A percentile compares a stretch with the other conserved stretches of the same genome.
Evolutionary conservation across 768 basidiomycete species (phyloP).

Genomic region (Russula olivacea): DNA sequence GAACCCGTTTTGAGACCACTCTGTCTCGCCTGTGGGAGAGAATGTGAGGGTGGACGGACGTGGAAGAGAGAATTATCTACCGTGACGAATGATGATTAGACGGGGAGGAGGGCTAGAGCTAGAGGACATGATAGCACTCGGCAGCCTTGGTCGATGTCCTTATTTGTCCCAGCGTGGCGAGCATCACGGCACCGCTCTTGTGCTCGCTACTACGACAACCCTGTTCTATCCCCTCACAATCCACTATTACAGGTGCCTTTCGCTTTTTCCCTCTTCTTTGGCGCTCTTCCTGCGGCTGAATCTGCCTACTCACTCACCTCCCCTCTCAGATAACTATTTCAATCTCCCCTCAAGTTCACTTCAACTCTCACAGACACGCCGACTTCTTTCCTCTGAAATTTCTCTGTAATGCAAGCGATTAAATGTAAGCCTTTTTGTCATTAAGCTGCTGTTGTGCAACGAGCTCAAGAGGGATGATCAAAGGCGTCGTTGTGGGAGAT

Average conservation of each 20-base stretch:
- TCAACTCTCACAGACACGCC: slow-evolving; percentile 11
- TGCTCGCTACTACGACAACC: slow-evolving; percentile 7
- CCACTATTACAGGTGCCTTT: background rate
- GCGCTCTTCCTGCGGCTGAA: background rate
- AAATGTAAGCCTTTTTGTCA: slow-evolving; percentile 57
- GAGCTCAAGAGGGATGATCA: slow-evolving; percentile 30
- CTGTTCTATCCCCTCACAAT: background rate
- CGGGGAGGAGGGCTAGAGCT: slow-evolving; percentile 38
- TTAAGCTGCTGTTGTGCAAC: slow-evolving; percentile 9
- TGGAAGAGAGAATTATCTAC: slow-evolving; percentile 26
- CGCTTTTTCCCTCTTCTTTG: background rate
- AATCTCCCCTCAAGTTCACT: slow-evolving; percentile 4
- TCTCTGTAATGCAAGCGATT: slow-evolving; percentile 70
- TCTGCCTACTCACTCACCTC: background rate
- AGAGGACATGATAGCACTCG: background rate
- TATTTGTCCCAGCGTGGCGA: slow-evolving; percentile 24
- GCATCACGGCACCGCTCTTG: slow-evolving; percentile 8
- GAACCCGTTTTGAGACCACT: slow-evolving; percentile 86
- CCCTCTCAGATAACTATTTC: background rate
- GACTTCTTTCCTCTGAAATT: background rate
- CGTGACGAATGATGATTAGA: slow-evolving; percentile 51
- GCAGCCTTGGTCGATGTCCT: background rate
- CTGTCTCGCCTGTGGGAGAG: slow-evolving; percentile 67
- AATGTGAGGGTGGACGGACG: background rate
- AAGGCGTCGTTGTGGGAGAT: slow-evolving; percentile 97